Evolutionary conservation across 2,329 filamentous ascomycete species (phyloP).

Genomic region (Teratosphaeria epicoccoides): DNA sequence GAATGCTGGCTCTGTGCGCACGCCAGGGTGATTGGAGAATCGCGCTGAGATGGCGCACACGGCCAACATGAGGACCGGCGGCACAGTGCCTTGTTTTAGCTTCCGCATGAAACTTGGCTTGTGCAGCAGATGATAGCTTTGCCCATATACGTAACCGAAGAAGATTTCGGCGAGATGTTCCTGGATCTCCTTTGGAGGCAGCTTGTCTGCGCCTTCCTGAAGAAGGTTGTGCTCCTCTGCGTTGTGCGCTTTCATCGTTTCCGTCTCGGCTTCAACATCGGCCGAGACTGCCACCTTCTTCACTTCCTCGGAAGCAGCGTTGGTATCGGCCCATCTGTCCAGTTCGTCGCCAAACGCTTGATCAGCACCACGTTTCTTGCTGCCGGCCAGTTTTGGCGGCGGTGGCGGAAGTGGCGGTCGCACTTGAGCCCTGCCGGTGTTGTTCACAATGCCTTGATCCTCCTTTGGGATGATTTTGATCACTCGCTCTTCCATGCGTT

Average conservation of each 20-base stretch:
- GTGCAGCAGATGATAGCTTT: slow-evolving; percentile 87
- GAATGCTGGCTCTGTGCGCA: slow-evolving; percentile 68
- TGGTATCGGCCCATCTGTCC: slow-evolving; percentile 62
- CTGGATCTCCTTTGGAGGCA: slow-evolving; percentile 80
- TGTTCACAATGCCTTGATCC: slow-evolving; percentile 57
- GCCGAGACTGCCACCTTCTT: slow-evolving; percentile 16
- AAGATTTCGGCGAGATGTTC: slow-evolving; percentile 90
- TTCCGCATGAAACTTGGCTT: slow-evolving; percentile 96
- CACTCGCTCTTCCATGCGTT: slow-evolving; percentile 94
- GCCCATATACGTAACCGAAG: slow-evolving; percentile 91
- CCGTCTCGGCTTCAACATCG: not conserved
- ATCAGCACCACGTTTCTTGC: slow-evolving; percentile 72
- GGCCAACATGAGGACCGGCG: slow-evolving; percentile 83
- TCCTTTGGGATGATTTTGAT: slow-evolving; percentile 90
- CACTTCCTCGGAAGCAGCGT: slow-evolving; percentile 41
- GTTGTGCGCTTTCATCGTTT: slow-evolving; percentile 29
- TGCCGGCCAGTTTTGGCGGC: slow-evolving; percentile 42
- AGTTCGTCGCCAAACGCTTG: slow-evolving; percentile 78
- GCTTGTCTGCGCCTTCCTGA: slow-evolving; percentile 67
- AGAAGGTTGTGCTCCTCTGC: slow-evolving; percentile 67
- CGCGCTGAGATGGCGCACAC: slow-evolving; percentile 92
- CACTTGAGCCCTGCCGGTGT: slow-evolving; percentile 69
- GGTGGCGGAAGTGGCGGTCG: slow-evolving; percentile 61
- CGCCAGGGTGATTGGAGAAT: slow-evolving; percentile 79
- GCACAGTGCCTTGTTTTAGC: slow-evolving; percentile 65